Evolutionary conservation across 208 protist species (phyloP).

Genomic region (Naegleria gruberi): DNA sequence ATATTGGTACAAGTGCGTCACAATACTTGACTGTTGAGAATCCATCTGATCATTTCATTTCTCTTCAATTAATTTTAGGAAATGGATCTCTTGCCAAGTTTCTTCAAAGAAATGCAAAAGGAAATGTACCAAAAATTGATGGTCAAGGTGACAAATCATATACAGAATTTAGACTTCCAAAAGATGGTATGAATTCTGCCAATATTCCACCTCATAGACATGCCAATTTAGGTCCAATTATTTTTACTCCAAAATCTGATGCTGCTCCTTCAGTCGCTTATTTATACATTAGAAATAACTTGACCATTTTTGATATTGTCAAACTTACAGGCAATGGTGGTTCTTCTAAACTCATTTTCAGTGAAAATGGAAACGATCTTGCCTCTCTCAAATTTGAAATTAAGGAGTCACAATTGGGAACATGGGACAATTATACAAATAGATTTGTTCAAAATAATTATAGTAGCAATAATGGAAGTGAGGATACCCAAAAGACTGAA

Average conservation of each 20-base stretch:
- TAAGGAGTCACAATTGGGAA: neutral
- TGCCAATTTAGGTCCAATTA: neutral
- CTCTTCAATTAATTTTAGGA: neutral
- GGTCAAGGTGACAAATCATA: neutral
- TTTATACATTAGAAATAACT: slow-evolving; percentile 1
- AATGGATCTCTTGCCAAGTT: neutral
- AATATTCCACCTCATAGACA: neutral
- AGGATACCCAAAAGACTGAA: neutral
- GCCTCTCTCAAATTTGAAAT: neutral
- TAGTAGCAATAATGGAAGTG: neutral
- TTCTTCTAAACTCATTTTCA: neutral
- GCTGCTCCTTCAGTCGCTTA: neutral
- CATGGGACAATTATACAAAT: slow-evolving; percentile 8
- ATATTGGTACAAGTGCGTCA: neutral
- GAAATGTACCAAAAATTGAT: neutral
- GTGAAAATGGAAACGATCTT: neutral
- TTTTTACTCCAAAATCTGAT: neutral
- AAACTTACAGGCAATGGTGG: neutral
- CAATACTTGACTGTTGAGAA: slow-evolving; percentile 1
- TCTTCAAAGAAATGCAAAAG: neutral
- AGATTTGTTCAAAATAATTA: slow-evolving; percentile 1
- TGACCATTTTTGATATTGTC: neutral
- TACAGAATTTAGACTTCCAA: neutral
- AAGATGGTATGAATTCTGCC: neutral
- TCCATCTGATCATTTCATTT: neutral